Evolutionary conservation across 148 eudicot species (phyloP).

Genomic region (Persicaria tinctoria): DNA sequence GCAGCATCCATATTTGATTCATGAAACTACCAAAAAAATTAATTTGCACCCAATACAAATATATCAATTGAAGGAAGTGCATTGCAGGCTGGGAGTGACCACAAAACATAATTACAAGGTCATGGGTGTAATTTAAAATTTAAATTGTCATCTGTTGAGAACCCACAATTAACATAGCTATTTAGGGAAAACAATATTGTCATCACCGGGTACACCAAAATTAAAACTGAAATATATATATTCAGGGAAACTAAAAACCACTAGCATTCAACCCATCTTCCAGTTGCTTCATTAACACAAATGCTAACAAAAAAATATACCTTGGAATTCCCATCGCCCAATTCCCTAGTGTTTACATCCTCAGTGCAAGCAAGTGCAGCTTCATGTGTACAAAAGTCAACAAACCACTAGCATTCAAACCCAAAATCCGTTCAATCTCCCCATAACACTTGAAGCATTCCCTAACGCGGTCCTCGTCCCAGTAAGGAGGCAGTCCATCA

Average conservation of each 20-base stretch:
- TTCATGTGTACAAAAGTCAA: slow-evolving; percentile 69
- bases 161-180: background rate
- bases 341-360: slow-evolving; percentile 47
- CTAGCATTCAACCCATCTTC: background rate
- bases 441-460: slow-evolving; percentile 58
- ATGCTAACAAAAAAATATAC: slow-evolving; percentile 20
- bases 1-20: background rate
- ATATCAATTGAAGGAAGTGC: background rate
- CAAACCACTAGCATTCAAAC: too few species aligned
- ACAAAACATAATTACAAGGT: background rate
- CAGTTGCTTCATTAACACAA: background rate
- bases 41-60: background rate
- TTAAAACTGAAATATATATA: background rate
- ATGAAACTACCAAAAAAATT: background rate
- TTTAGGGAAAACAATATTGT: background rate
- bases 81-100: background rate
- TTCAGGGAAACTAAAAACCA: background rate
- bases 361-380: slow-evolving; percentile 80
- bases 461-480: slow-evolving; percentile 79
- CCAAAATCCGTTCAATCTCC: slow-evolving; percentile 70
- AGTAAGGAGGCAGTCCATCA: slow-evolving; percentile 75
- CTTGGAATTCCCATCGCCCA: slow-evolving; percentile 65
- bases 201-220: background rate
- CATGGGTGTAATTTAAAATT: background rate
- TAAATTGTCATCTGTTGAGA: background rate